Base-by-base conservation (phyloP, 1,139 yeast genomes). In the Chernovozyma aurita region DNA sequence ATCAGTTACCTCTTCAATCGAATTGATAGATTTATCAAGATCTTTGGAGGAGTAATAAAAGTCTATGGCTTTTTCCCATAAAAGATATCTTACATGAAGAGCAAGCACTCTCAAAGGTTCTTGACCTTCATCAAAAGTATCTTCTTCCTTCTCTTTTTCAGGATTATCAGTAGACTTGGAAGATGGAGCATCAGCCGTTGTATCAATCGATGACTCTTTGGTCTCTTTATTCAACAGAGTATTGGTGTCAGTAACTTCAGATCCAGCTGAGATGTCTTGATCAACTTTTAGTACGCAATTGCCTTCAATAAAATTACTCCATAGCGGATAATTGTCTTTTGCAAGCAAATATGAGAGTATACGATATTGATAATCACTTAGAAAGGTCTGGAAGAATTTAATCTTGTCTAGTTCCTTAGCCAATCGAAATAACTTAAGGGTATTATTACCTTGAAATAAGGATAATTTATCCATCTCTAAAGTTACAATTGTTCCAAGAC, bases 61-160 rank as follows among this genome's bases (percentile, higher is more conserved):
- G 50, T 80, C 85, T 13, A 84, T 71, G 5, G 88, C 92, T 49
- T 77, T 79, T 47, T 83, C 90, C 78, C 86, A 84, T 18, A 84
- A 61, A 15, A 83, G 69, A 46, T 82, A 83, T 46, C 92, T 64
- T 26, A 83, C 59, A 44, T 80, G 83, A 36, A 83, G 61, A 3
- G 87, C 81, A 32, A 83, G 58, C 37, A 71, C 63, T 38, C 74
- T 73, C 13, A 78, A 62, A 33, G 80, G 72, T 18, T 51, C 67
- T 49, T 46, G 51, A 20, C 72, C 86, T 55, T 65, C 77, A 56
- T 64, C 76, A 48, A 73, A 50, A 45, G 69, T 48, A 34, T 52
- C 53, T 1, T 45, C 47, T 13, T 47, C 49, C 7, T 41, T 40
- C 7, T 40, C 46, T 3, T 40, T 39, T n/a, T 43, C 48, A 8